phyloP scores from a whole-genome alignment of 2,329 filamentous ascomycete genomes.

The Bipolaris cookei region DNA sequence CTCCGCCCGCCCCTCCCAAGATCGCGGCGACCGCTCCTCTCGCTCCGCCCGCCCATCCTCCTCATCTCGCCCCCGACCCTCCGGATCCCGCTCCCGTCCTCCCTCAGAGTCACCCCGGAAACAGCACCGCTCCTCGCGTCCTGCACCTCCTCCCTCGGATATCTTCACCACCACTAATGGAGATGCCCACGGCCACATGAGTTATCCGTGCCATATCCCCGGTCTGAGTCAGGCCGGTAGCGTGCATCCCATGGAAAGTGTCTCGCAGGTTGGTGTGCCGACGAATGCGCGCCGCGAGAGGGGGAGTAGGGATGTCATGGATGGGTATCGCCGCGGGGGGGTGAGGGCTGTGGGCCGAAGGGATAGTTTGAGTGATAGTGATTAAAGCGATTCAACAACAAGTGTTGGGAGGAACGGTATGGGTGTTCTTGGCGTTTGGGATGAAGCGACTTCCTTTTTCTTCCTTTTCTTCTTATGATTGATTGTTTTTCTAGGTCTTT shows the following conservation, averaged over 20 bases:
- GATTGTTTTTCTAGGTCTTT: no score
- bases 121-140: slow-evolving; percentile 40
- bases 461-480: no score
- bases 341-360: slow-evolving; percentile 52
- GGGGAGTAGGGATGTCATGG: slow-evolving; percentile 51
- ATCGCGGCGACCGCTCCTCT: slow-evolving; percentile 19
- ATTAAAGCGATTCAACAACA: no score
- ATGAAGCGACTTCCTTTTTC: no score
- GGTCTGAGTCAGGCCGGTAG: slow-evolving; percentile 54
- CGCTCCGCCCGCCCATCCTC: slow-evolving; percentile 19
- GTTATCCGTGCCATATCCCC: slow-evolving; percentile 64
- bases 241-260: slow-evolving; percentile 46
- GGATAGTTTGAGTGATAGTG: slow-evolving; percentile 63
- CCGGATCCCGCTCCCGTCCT: slow-evolving; percentile 40
- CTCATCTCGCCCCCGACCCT: slow-evolving; percentile 25
- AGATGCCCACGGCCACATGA: slow-evolving; percentile 57
- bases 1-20: slow-evolving; percentile 23
- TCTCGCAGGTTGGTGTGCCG: slow-evolving; percentile 49
- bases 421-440: not conserved
- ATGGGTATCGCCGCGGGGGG: slow-evolving; percentile 51
- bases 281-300: slow-evolving; percentile 32
- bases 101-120: slow-evolving; percentile 45
- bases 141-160: slow-evolving; percentile 34
- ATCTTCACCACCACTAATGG: slow-evolving; percentile 51
- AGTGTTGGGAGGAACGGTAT: no score